These are phyloP conservation scores for Podila clonocystis DNA, from an alignment of 192 early-diverging fungal genomes.

Conservation along the genomic window DNA sequence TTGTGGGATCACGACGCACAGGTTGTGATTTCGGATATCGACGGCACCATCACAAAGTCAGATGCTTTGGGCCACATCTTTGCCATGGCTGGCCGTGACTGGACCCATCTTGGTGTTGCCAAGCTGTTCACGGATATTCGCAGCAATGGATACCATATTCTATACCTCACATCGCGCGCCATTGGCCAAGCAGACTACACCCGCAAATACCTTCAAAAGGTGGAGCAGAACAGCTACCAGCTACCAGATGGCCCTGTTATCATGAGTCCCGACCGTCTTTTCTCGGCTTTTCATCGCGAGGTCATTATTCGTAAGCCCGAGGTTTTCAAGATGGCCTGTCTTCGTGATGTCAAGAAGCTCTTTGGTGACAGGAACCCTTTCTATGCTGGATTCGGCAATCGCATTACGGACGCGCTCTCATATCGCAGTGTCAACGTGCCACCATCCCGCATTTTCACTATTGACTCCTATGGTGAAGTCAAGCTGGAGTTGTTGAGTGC, in stretches of 20 bases:
- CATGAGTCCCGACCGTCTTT: conserved; percentile 94
- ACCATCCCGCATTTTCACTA: conserved; percentile 94
- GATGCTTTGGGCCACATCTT: conserved; percentile 97
- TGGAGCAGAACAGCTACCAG: conserved; percentile 88
- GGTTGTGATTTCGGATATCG: conserved; percentile 97
- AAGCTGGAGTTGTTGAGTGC: conserved; percentile 88
- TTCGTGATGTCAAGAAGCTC: conserved; percentile 89
- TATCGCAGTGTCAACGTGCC: conserved; percentile 96
- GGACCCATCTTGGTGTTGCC: conserved; percentile 97
- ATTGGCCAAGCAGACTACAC: conserved; percentile 96
- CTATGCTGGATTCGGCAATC: conserved; percentile 97
- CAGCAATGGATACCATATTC: conserved; percentile 94
- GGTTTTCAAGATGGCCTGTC: conserved; percentile 96
- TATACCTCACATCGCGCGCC: conserved; percentile 94
- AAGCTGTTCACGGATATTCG: conserved; percentile 94
- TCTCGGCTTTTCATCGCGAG: conserved; percentile 92
- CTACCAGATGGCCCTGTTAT: conserved; percentile 95
- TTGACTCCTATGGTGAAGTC: conserved; percentile 90
- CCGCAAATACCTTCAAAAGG: conserved; percentile 89
- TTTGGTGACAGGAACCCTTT: conserved; percentile 89
- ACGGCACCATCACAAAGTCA: conserved; percentile 99
- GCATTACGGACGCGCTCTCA: conserved; percentile 96
- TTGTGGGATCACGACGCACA: conserved; percentile 84
- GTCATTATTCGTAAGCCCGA: conserved; percentile 95
- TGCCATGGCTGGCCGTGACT: conserved; percentile 97